Base-by-base conservation (phyloP, 257 asterid genomes). In the Echites panduratus region DNA sequence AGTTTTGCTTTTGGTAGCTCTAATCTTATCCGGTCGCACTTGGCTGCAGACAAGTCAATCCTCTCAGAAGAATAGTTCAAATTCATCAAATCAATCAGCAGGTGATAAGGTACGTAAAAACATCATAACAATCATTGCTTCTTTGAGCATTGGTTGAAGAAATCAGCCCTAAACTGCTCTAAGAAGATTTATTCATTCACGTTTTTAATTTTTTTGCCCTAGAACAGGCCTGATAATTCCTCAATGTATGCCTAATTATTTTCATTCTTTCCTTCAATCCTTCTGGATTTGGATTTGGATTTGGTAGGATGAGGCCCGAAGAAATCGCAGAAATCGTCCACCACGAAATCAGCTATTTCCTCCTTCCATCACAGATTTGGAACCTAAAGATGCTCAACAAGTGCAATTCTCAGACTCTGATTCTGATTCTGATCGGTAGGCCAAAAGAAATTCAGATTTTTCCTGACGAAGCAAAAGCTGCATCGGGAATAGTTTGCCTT, bases 291-390 rank as follows among this genome's bases (percentile, higher is more conserved):
- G 66, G 66, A 16, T 63, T 1, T 32, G 38, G 38, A 32, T 17
- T 10, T 58, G 66, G 66, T 29, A 93, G 98, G 89, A 79, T 5
- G 81, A 76, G 77, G 78, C 71, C 38, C 78, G 69, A 66, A 84
- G 79, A 66, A 76, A 69, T 7, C 82, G 85, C 75, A 88, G 84
- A 75, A 75, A 70, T 54, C 82, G 76, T 24, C 77, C 80, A 47
- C 79, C 81, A 54, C 80, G 85, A 64, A 82, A 77, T 4, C 78
- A 82, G 70, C 96, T 89, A 14, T 11, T 87, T 68, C 95, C 97
- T 9, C 93, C 97, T 44, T 88, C 98, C 41, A 75, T 91, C 43
- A 86, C 96, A 4, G 97, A 91, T 71, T 56, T 47, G 59, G 91
- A 77, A 61, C 98, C 98, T 14, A 83, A 70, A 52, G 81, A 86